These are phyloP conservation scores for Phytophthora sojae DNA, from an alignment of 352 stramenopile genomes.

Conservation along the genomic window DNA sequence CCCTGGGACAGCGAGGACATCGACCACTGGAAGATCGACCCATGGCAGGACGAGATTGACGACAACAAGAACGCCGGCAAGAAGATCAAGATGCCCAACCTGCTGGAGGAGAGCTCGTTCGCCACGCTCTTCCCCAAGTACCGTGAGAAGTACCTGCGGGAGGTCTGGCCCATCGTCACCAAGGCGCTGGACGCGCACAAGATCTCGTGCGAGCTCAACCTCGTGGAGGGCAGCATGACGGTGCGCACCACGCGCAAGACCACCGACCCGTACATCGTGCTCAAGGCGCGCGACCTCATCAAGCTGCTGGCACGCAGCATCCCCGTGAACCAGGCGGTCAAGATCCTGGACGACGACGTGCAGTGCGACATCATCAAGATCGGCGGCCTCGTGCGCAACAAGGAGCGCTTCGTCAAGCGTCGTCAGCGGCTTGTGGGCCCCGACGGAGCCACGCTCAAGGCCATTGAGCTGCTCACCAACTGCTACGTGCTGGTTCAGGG, in stretches of 20 bases:
- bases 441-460: conserved; percentile 97
- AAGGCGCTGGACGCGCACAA: conserved; percentile 96
- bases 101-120: conserved; percentile 99
- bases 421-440: conserved; percentile 97
- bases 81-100: conserved; percentile 71
- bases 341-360: conserved; percentile 98
- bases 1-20: conserved; percentile 98
- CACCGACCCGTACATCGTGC: conserved; percentile 97
- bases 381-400: conserved; percentile 98
- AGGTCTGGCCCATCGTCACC: conserved; percentile 99
- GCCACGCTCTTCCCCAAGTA: conserved; percentile 99
- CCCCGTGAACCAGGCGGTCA: conserved; percentile 94
- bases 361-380: conserved; percentile 99
- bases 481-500: conserved; percentile 99
- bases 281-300: conserved; percentile 99
- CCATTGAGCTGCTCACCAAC: conserved; percentile 98
- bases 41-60: conserved; percentile 79
- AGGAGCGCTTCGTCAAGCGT: conserved; percentile 99
- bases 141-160: conserved; percentile 98
- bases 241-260: conserved; percentile 96
- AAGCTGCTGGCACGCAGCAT: conserved; percentile 98
- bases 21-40: conserved; percentile 99
- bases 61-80: conserved; percentile 84
- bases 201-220: conserved; percentile 98
- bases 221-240: conserved; percentile 96